Conservation (phyloP, 225 moss, liverwort and hornwort species). For the Polytrichum formosum region DNA sequence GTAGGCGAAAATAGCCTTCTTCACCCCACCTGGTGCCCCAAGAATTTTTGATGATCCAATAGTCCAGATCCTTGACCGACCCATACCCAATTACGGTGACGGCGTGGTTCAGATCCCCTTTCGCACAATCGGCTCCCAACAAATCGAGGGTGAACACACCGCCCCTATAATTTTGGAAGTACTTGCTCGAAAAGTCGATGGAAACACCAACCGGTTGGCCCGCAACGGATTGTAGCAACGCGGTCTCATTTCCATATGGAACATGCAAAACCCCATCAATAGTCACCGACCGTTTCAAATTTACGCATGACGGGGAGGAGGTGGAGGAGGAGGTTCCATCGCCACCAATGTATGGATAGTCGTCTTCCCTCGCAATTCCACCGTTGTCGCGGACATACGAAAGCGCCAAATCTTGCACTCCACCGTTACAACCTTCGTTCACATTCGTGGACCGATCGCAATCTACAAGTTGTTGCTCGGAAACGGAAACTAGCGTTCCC, state of each 20-base stretch:
- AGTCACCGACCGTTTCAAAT: constrained; percentile 17
- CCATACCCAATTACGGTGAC: constrained; percentile 7
- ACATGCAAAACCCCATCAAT: constrained; percentile 55
- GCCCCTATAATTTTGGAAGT: constrained; percentile 41
- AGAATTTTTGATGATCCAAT: constrained; percentile 20
- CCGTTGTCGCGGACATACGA: constrained; percentile 5
- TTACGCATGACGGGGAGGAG: too few relatives aligned
- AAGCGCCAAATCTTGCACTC: not conserved
- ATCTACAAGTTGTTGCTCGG: constrained; percentile 16
- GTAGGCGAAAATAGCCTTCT: constrained; percentile 7
- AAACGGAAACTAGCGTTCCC: not conserved
- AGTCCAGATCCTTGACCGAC: not conserved
- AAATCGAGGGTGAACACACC: not conserved
- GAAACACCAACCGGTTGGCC: constrained; percentile 46
- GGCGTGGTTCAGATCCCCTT: constrained; percentile 4
- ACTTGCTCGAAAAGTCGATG: constrained; percentile 45
- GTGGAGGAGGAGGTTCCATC: too few relatives aligned
- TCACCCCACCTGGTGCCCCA: constrained; percentile 11
- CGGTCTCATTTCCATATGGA: constrained; percentile 26
- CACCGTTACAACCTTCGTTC: constrained; percentile 7
- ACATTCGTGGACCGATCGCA: not conserved
- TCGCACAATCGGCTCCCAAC: not conserved
- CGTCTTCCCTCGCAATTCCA: constrained; percentile 3
- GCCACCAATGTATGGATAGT: not conserved
- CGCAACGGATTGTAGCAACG: constrained; percentile 37